Evolutionary conservation across 1,284 basidiomycete genomes (phyloP).

Genomic region (Phellinidium pouzarii): DNA sequence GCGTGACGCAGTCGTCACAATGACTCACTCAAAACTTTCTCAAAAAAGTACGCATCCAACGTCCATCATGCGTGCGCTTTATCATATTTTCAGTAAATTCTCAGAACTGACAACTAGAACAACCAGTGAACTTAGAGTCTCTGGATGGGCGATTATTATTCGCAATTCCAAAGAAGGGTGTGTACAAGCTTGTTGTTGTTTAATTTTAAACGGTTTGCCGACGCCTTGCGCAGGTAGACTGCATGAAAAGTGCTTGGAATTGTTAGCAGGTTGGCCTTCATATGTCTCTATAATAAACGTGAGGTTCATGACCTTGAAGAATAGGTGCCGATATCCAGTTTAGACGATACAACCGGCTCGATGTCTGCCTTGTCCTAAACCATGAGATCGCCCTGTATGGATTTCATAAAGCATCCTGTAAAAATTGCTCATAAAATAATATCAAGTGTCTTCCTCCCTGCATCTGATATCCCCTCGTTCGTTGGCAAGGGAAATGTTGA

Average conservation of each 20-base stretch:
- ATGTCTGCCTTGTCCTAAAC: slow-evolving; percentile 90
- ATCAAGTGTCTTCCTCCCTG: slow-evolving; percentile 91
- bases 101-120: not conserved
- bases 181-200: slow-evolving; percentile 15
- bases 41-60: not conserved
- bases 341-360: slow-evolving; percentile 80
- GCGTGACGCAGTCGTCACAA: not conserved
- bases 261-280: slow-evolving; percentile 63
- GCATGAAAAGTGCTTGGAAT: slow-evolving; percentile 86
- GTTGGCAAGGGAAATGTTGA: slow-evolving; percentile 97
- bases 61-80: slow-evolving; percentile 7
- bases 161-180: slow-evolving; percentile 97
- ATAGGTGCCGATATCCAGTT: slow-evolving; percentile 96
- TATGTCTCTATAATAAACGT: not conserved
- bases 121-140: slow-evolving; percentile 30
- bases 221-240: slow-evolving; percentile 59
- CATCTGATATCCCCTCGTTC: slow-evolving; percentile 96
- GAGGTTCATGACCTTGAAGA: slow-evolving; percentile 7
- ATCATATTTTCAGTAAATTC: not conserved
- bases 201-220: not conserved
- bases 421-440: slow-evolving; percentile 11
- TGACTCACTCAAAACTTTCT: not conserved
- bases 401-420: not conserved
- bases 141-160: slow-evolving; percentile 77
- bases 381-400: slow-evolving; percentile 87